These are phyloP conservation scores for Protea cynaroides DNA, from an alignment of 164 flowering plant genomes.

Conservation along the genomic window DNA sequence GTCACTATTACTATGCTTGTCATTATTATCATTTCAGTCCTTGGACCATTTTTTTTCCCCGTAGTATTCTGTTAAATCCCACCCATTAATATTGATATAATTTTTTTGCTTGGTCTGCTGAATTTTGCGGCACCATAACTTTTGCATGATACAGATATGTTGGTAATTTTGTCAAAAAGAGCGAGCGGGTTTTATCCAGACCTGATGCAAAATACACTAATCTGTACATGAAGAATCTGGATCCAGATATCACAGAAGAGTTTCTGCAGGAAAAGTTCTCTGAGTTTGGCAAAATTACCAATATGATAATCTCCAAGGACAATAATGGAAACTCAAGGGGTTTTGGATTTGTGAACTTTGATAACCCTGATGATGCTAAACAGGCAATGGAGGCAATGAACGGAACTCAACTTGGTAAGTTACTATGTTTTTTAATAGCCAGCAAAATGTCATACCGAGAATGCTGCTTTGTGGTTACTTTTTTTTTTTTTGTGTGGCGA, in stretches of 20 bases:
- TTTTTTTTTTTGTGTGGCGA: neutral
- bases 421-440: neutral
- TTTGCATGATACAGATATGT: slow-evolving; percentile 46
- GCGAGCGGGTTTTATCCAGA: slow-evolving; percentile 46
- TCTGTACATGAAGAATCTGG: slow-evolving; percentile 77
- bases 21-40: neutral
- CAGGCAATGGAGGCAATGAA: slow-evolving; percentile 61
- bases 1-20: neutral
- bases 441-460: neutral
- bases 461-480: neutral
- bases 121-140: neutral
- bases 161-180: slow-evolving; percentile 52
- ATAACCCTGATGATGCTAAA: slow-evolving; percentile 63
- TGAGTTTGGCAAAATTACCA: slow-evolving; percentile 60
- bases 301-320: slow-evolving; percentile 51
- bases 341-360: slow-evolving; percentile 90
- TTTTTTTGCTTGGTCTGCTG: neutral
- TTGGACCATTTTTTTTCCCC: neutral
- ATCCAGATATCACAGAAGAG: slow-evolving; percentile 54
- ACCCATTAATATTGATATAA: neutral
- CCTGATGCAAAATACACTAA: slow-evolving; percentile 66
- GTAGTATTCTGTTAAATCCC: neutral
- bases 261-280: slow-evolving; percentile 54
- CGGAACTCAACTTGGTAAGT: slow-evolving; percentile 62
- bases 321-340: slow-evolving; percentile 64